Evolutionary conservation across 148 eudicot species (phyloP).

Genomic region (Salicornia ramosissima): DNA sequence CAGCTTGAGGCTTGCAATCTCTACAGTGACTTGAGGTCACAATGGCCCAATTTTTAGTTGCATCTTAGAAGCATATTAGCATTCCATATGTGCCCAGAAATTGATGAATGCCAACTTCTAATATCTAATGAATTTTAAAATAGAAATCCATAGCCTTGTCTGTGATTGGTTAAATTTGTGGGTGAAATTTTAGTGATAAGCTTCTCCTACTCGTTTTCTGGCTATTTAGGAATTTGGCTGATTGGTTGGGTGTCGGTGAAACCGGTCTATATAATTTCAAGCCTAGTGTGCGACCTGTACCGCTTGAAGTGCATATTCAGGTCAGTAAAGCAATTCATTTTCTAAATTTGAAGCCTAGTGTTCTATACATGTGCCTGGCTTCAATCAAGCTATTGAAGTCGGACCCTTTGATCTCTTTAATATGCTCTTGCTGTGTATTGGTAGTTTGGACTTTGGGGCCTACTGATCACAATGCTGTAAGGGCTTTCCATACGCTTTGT

Average conservation of each 20-base stretch:
- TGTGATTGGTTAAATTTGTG: conserved; percentile 5
- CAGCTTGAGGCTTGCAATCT: too few relatives aligned
- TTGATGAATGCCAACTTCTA: not conserved
- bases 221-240: conserved; percentile 74
- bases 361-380: not conserved
- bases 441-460: not conserved
- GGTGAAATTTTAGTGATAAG: not conserved
- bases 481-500: not conserved
- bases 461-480: not conserved
- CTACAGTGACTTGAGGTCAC: too few relatives aligned
- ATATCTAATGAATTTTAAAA: not conserved
- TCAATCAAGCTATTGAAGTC: not conserved
- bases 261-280: conserved; percentile 86
- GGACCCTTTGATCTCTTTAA: not conserved
- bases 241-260: conserved; percentile 96
- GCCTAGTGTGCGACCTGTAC: conserved; percentile 99
- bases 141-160: not conserved
- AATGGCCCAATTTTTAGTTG: too few relatives aligned
- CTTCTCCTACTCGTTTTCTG: conserved; percentile 11
- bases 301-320: conserved; percentile 99
- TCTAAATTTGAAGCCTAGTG: not conserved
- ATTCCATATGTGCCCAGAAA: not conserved
- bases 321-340: conserved; percentile 31
- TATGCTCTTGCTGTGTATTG: not conserved
- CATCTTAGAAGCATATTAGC: too few relatives aligned